These are phyloP conservation scores for Lenwebbia sp. DNA, from an alignment of 345 rosid genomes.

Conservation along the genomic window DNA sequence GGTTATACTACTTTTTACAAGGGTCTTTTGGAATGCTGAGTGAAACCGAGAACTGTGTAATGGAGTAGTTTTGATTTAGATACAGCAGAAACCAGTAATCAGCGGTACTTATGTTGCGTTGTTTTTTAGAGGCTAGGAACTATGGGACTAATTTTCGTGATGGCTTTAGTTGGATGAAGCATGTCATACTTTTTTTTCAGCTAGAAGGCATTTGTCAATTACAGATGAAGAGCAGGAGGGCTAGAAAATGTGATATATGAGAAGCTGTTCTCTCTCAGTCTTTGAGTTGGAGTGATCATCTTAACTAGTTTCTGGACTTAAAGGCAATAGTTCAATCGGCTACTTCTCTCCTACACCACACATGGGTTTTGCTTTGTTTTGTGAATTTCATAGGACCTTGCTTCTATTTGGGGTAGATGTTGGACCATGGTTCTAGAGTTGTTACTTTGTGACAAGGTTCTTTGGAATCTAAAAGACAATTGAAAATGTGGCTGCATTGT, in stretches of 20 bases:
- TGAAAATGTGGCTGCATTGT: neutral
- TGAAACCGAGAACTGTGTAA: neutral
- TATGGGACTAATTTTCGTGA: neutral
- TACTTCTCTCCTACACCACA: neutral
- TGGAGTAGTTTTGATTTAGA: neutral
- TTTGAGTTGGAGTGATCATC: neutral
- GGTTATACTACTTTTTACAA: neutral
- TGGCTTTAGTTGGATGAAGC: neutral
- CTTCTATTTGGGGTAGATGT: neutral
- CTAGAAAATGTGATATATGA: neutral
- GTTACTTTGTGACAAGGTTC: neutral
- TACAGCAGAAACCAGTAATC: neutral
- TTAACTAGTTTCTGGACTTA: neutral
- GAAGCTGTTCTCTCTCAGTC: neutral
- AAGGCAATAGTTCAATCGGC: neutral
- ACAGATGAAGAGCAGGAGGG: neutral
- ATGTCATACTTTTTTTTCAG: neutral
- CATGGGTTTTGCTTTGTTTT: neutral
- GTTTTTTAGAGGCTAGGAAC: neutral
- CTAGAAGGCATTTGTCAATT: neutral
- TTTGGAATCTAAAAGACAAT: neutral
- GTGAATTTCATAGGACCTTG: neutral
- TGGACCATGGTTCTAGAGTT: neutral
- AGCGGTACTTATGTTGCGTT: neutral
- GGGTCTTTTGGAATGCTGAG: neutral